These are phyloP conservation scores for Sporodiniella umbellata DNA, from an alignment of 371 early-diverging fungal species.

Conservation along the genomic window DNA sequence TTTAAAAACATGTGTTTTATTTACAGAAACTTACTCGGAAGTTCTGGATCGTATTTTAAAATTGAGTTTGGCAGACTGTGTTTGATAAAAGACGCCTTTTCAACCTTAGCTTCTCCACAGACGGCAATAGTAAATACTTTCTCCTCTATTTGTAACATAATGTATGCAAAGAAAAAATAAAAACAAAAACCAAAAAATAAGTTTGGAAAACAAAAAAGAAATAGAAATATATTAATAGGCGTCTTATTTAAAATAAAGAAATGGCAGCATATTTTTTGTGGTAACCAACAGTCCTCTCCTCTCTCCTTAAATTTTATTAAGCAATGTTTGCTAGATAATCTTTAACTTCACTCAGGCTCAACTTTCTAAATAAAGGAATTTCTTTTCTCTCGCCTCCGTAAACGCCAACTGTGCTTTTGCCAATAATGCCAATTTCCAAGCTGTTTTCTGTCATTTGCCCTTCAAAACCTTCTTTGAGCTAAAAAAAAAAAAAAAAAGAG, in stretches of 20 bases:
- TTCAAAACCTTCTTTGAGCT: slow-evolving; percentile 96
- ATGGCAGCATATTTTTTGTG: background rate
- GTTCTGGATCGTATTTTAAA: slow-evolving; percentile 21
- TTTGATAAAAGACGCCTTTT: slow-evolving; percentile 38
- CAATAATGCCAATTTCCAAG: slow-evolving; percentile 93
- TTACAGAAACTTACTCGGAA: slow-evolving; percentile 24
- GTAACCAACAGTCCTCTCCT: background rate
- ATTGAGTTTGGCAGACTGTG: slow-evolving; percentile 27
- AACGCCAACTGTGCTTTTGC: slow-evolving; percentile 58
- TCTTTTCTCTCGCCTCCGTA: slow-evolving; percentile 54
- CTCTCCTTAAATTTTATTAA: slow-evolving; percentile 33
- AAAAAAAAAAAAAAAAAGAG: background rate
- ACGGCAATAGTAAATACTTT: slow-evolving; percentile 24
- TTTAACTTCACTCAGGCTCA: slow-evolving; percentile 80
- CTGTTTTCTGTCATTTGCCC: slow-evolving; percentile 92
- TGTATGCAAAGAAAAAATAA: too few relatives aligned
- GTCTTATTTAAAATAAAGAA: slow-evolving; percentile 1
- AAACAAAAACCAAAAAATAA: too few relatives aligned
- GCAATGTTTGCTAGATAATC: slow-evolving; percentile 95
- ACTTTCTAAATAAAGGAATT: slow-evolving; percentile 70
- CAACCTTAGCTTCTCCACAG: slow-evolving; percentile 30
- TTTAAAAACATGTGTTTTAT: slow-evolving; percentile 1
- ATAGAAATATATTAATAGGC: background rate
- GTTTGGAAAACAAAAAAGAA: slow-evolving; percentile 2
- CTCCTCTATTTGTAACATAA: background rate